Evolutionary conservation across 2,329 filamentous ascomycete genomes (phyloP).

Genomic region (Dissoconium aciculare): DNA sequence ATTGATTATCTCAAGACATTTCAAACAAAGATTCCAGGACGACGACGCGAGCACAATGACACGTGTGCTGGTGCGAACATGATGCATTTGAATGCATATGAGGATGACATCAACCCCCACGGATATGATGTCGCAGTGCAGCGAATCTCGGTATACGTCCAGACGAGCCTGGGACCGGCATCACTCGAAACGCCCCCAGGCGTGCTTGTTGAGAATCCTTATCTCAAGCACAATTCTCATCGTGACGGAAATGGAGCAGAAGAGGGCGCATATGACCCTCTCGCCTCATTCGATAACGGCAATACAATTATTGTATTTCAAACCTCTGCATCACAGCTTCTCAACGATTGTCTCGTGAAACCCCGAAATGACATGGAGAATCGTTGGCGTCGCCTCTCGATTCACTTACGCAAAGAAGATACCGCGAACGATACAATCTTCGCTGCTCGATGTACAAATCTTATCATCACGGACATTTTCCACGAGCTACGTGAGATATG

Average conservation of each 20-base stretch:
- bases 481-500: slow-evolving; percentile 32
- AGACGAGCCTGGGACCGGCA: slow-evolving; percentile 31
- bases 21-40: slow-evolving; percentile 11
- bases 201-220: slow-evolving; percentile 32
- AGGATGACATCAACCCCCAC: slow-evolving; percentile 30
- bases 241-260: background rate
- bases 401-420: slow-evolving; percentile 34
- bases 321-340: slow-evolving; percentile 32
- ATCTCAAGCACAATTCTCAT: slow-evolving; percentile 14
- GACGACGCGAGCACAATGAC: slow-evolving; percentile 4
- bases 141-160: slow-evolving; percentile 36
- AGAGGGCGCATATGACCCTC: slow-evolving; percentile 3
- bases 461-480: slow-evolving; percentile 37
- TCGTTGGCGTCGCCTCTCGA: slow-evolving; percentile 39
- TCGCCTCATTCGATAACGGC: slow-evolving; percentile 31
- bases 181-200: slow-evolving; percentile 19
- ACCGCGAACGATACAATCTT: slow-evolving; percentile 29
- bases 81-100: slow-evolving; percentile 38
- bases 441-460: slow-evolving; percentile 35
- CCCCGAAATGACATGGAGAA: slow-evolving; percentile 37
- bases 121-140: slow-evolving; percentile 38
- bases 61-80: slow-evolving; percentile 25
- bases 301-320: slow-evolving; percentile 41
- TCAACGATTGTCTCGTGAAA: slow-evolving; percentile 36
- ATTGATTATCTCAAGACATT: slow-evolving; percentile 39